These are phyloP conservation scores for Ustulina deusta DNA, from an alignment of 2,329 filamentous ascomycete genomes.

Conservation along the genomic window DNA sequence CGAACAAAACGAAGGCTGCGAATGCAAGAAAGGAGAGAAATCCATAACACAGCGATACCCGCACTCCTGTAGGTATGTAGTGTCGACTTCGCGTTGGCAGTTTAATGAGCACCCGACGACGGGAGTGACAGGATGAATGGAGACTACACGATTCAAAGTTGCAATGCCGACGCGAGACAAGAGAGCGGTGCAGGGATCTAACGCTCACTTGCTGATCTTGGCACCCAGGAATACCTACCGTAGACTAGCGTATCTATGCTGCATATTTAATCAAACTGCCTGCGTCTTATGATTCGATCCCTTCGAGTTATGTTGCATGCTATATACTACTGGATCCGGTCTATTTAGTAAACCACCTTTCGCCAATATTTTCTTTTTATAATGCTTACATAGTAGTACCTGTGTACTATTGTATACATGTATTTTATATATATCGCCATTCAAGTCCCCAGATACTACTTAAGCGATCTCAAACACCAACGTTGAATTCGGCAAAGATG, in stretches of 20 bases:
- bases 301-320: neutral
- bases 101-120: conserved; percentile 25
- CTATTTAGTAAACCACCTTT: neutral
- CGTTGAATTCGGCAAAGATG: too few relatives aligned
- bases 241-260: neutral
- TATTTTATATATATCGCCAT: too few relatives aligned
- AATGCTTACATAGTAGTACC: too few relatives aligned
- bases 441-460: too few relatives aligned
- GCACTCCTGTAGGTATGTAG: neutral
- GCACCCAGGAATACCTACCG: conserved; percentile 13
- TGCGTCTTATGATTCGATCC: conserved; percentile 4
- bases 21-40: conserved; percentile 27
- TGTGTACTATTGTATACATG: too few relatives aligned
- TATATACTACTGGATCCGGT: neutral
- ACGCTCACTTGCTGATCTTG: conserved; percentile 19
- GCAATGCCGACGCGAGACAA: conserved; percentile 23
- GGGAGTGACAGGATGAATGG: conserved; percentile 30
- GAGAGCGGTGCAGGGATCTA: conserved; percentile 28
- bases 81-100: conserved; percentile 15
- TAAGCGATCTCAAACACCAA: too few relatives aligned
- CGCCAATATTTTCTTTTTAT: neutral
- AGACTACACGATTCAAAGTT: neutral
- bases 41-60: neutral
- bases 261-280: conserved; percentile 23
- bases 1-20: conserved; percentile 13